These are phyloP conservation scores for Nakazawaea siamensis DNA, from an alignment of 805 yeast species.

Conservation along the genomic window DNA sequence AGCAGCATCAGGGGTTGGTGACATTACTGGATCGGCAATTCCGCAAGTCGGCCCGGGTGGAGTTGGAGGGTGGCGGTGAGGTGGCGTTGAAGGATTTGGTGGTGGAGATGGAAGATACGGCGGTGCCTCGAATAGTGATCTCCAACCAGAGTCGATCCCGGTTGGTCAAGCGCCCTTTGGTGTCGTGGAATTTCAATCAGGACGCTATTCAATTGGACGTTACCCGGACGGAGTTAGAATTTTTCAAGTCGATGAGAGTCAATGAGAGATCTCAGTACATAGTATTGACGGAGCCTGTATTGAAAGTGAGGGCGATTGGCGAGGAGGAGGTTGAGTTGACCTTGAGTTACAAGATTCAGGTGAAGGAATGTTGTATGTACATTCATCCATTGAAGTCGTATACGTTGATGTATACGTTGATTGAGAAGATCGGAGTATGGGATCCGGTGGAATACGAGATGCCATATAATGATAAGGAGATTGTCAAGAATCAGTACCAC, in stretches of 20 bases:
- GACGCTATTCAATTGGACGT: too few species aligned
- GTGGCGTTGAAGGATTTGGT: neutral
- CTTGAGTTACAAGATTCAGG: neutral
- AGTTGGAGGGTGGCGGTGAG: too few species aligned
- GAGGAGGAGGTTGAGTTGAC: neutral
- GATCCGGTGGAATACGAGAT: constrained; percentile 1
- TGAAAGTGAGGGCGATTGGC: neutral
- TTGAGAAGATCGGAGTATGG: neutral
- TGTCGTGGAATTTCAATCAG: neutral
- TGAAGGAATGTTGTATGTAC: constrained; percentile 8
- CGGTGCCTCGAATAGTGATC: neutral
- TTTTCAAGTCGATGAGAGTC: constrained; percentile 8
- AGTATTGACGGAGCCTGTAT: neutral
- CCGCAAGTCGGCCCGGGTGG: too few species aligned
- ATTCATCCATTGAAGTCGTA: constrained; percentile 4
- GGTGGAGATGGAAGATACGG: neutral
- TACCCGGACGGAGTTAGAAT: too few species aligned
- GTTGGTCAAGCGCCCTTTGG: neutral
- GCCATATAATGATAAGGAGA: neutral
- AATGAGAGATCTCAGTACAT: constrained; percentile 5
- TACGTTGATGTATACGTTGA: neutral
- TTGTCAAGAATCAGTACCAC: constrained; percentile 1
- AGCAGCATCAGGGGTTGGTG: neutral
- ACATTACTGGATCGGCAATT: neutral
- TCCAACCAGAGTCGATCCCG: neutral